Conservation (phyloP, 2,329 filamentous ascomycete species). For the Paecilomyces niveus region DNA sequence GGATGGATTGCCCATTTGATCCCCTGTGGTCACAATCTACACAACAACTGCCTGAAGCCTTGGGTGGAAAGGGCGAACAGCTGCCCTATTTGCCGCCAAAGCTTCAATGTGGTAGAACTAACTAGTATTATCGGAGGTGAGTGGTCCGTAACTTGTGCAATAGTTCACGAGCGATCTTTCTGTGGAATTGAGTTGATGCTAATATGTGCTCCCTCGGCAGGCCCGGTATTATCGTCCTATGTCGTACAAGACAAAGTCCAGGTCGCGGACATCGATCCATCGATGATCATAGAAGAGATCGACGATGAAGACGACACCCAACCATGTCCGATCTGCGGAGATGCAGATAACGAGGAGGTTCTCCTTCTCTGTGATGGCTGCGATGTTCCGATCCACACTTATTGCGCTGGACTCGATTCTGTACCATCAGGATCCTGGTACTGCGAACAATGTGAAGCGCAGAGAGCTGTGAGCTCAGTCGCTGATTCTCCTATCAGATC, state of each 20-base stretch:
- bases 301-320: conserved; percentile 59
- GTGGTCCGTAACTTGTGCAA: not conserved
- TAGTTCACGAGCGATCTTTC: conserved; percentile 20
- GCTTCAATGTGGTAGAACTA: conserved; percentile 84
- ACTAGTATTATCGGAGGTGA: conserved; percentile 72
- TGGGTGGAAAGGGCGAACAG: conserved; percentile 98
- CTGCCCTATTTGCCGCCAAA: conserved; percentile 90
- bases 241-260: conserved; percentile 52
- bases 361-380: conserved; percentile 88
- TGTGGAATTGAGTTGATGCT: conserved; percentile 30
- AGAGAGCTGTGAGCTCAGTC: conserved; percentile 34
- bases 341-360: conserved; percentile 72
- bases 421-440: conserved; percentile 80
- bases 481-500: conserved; percentile 25
- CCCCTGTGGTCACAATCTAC: conserved; percentile 84
- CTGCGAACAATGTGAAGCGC: conserved; percentile 69
- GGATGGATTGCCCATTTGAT: conserved; percentile 54
- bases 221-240: conserved; percentile 52
- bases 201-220: conserved; percentile 27
- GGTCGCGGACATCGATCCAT: conserved; percentile 74
- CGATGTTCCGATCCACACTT: conserved; percentile 81
- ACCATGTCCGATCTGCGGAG: conserved; percentile 79
- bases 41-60: conserved; percentile 84
- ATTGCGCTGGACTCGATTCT: conserved; percentile 75
- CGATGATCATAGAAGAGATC: conserved; percentile 61